Base-by-base conservation (phyloP, 2,329 filamentous ascomycete species). In the Colletotrichum sp. region DNA sequence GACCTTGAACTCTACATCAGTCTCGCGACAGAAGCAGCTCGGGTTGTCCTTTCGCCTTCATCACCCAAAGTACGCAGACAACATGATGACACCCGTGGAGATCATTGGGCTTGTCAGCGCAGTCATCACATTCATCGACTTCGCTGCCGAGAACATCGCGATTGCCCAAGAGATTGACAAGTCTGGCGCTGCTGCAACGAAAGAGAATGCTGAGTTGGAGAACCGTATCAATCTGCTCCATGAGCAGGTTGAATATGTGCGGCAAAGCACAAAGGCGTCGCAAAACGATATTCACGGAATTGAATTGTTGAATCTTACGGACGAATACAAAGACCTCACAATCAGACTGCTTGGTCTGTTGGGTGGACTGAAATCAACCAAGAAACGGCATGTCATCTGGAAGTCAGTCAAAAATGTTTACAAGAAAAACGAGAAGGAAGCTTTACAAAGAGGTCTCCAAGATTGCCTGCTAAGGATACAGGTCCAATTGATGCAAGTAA, bases 51-150 rank as follows among this genome's bases (percentile, higher is more conserved):
- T n/a, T n/a, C 16, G 39, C 16, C 16, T 6, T 11, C 3, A 44
- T 11, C 5, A 1, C 39, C 39, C 8, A 44, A n/a, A 44, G 39
- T 44, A 44, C 39, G 5, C 16, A 44, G 39, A 44, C 5, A 44
- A n/a, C 2, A 44, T 44, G 39, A 44, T n/a, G 39, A 44, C 39
- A 6, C 39, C 39, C 2, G 39, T 71, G 7, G 68, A 71, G 39
- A 71, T 71, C 44, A 64, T 71, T 22, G 39, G 68, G n/a, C 68
- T 71, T 6, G 68, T 71, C 11, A 71, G 68, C 59, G 68, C 68
- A 28, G 30, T 65, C 39, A 64, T 71, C 15, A 71, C 68, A 2
- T 71, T 71, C 59, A 15, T 71, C 59, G 39, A 71, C 68, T 71
- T 71, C 39, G 68, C 68, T 9, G 68, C 68, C 22, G 59, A 71